Evolutionary conservation across 371 early-diverging fungal genomes (phyloP).

Genomic region (Dichotomocladium elegans): DNA sequence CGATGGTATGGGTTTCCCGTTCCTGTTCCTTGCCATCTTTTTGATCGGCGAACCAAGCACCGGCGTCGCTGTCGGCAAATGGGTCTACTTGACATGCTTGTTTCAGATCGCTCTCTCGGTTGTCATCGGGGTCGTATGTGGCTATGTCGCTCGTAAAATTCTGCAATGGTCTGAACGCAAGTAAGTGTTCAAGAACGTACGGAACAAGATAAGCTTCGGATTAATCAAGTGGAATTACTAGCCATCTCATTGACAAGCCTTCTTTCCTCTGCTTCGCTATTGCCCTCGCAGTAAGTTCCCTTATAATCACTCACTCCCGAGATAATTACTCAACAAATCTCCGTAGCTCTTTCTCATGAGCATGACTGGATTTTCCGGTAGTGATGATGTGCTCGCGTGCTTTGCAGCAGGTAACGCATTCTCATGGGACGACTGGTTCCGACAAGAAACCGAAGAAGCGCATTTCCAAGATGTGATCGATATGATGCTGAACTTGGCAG

Average conservation of each 20-base stretch:
- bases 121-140: constrained; percentile 78
- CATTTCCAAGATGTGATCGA: constrained; percentile 92
- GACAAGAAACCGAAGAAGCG: constrained; percentile 79
- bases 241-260: constrained; percentile 89
- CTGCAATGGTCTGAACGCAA: constrained; percentile 72
- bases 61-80: constrained; percentile 70
- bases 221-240: no score
- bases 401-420: constrained; percentile 91
- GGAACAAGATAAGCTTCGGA: no score
- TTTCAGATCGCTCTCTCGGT: constrained; percentile 78
- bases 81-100: constrained; percentile 72
- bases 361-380: constrained; percentile 71
- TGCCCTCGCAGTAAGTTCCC: constrained; percentile 78
- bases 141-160: constrained; percentile 68
- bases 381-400: constrained; percentile 86
- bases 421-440: constrained; percentile 90
- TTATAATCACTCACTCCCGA: no score
- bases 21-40: constrained; percentile 79
- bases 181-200: constrained; percentile 27
- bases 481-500: constrained; percentile 80
- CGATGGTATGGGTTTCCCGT: constrained; percentile 88
- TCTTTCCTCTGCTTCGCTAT: constrained; percentile 87
- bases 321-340: neutral
- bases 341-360: constrained; percentile 73
- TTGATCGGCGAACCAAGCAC: constrained; percentile 54